Conservation (phyloP, 768 basidiomycete genomes). For the Chalciporus piperatus region DNA sequence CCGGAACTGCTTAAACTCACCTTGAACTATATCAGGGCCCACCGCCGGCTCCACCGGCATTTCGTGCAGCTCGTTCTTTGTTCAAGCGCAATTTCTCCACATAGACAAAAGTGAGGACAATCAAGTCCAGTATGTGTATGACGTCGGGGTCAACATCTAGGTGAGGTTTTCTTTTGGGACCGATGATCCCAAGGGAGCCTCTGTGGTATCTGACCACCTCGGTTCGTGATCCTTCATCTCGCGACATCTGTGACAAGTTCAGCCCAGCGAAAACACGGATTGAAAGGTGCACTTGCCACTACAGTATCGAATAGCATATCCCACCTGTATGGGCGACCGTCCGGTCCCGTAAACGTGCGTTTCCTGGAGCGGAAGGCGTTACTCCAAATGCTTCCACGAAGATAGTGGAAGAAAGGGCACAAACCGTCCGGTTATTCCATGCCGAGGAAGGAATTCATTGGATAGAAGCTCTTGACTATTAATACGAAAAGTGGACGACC, state of each 20-base stretch:
- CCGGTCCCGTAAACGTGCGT: constrained; percentile 33
- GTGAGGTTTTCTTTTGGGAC: constrained; percentile 15
- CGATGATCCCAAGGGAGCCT: constrained; percentile 18
- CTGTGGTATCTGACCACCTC: constrained; percentile 22
- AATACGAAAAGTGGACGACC: constrained; percentile 30
- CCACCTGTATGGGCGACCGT: constrained; percentile 36
- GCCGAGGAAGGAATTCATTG: constrained; percentile 21
- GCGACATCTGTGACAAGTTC: constrained; percentile 11
- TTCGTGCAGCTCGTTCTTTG: constrained; percentile 11
- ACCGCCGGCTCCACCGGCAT: too few species aligned
- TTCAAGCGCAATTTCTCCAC: constrained; percentile 31
- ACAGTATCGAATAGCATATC: constrained; percentile 13
- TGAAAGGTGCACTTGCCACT: background rate
- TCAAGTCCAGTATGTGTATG: constrained; percentile 25
- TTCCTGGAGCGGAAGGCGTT: constrained; percentile 9
- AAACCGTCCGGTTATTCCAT: constrained; percentile 13
- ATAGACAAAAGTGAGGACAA: constrained; percentile 31
- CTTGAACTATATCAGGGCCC: too few species aligned
- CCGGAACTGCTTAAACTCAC: too few species aligned
- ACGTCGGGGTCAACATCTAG: constrained; percentile 19
- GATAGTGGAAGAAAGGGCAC: too few species aligned
- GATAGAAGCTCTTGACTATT: constrained; percentile 26
- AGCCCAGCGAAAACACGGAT: too few species aligned
- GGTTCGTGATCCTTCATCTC: constrained; percentile 9
- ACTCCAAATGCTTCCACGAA: too few species aligned